Evolutionary conservation across 1,284 basidiomycete species (phyloP).

Genomic region (Hemileia vastatrix): DNA sequence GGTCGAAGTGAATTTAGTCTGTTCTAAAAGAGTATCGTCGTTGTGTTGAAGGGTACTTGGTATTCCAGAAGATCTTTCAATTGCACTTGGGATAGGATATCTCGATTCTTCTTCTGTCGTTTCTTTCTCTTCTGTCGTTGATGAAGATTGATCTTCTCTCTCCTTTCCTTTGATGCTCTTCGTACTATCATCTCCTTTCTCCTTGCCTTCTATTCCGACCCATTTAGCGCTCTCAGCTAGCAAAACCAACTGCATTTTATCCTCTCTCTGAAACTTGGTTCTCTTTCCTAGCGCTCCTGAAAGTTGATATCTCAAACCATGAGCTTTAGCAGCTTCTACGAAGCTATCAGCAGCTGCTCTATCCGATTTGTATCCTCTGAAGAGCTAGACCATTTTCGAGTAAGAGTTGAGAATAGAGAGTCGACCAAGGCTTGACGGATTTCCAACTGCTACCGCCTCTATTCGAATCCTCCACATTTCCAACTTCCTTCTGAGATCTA

Average conservation of each 20-base stretch:
- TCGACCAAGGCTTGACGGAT: conserved; percentile 25
- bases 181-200: conserved; percentile 45
- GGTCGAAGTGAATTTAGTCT: conserved; percentile 68
- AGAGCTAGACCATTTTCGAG: conserved; percentile 36
- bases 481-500: neutral
- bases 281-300: conserved; percentile 85
- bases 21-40: conserved; percentile 90
- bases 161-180: conserved; percentile 35
- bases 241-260: conserved; percentile 78
- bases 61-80: conserved; percentile 36
- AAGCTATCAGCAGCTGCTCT: conserved; percentile 69
- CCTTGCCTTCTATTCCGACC: conserved; percentile 43
- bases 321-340: conserved; percentile 64
- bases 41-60: conserved; percentile 76
- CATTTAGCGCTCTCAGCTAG: conserved; percentile 75
- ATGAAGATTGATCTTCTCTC: neutral
- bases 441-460: too few species aligned
- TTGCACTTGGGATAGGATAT: conserved; percentile 27
- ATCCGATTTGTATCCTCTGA: conserved; percentile 52
- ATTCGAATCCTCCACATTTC: too few species aligned
- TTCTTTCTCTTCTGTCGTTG: conserved; percentile 9
- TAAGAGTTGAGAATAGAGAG: conserved; percentile 29
- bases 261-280: conserved; percentile 82
- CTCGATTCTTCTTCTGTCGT: conserved; percentile 28
- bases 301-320: conserved; percentile 75